phyloP scores from a whole-genome alignment of 768 basidiomycete species.

The Cytidiella melzeri region DNA sequence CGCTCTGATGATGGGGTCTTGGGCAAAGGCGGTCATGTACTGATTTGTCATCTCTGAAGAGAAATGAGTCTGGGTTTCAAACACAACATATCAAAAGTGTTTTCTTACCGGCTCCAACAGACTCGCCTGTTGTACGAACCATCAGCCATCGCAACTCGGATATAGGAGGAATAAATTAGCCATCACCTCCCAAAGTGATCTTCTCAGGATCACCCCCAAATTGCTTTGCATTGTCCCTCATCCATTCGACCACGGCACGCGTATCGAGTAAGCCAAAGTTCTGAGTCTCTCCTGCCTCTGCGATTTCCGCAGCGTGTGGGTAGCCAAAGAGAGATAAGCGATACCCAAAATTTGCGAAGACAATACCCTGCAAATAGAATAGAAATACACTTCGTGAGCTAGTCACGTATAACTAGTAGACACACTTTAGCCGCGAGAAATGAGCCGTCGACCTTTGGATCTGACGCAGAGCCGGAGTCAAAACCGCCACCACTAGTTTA shows the following conservation, averaged over 20 bases:
- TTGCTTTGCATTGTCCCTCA: slow-evolving; percentile 25
- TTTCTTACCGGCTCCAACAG: slow-evolving; percentile 17
- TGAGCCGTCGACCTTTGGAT: slow-evolving; percentile 22
- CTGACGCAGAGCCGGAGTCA: slow-evolving; percentile 18
- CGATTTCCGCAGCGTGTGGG: slow-evolving; percentile 19
- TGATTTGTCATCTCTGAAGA: slow-evolving; percentile 17
- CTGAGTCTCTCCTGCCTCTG: slow-evolving; percentile 19
- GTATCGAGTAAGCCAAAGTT: slow-evolving; percentile 23
- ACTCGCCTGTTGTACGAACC: slow-evolving; percentile 10
- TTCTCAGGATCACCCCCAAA: slow-evolving; percentile 28
- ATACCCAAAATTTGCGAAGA: slow-evolving; percentile 22
- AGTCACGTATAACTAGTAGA: no score
- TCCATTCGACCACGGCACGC: slow-evolving; percentile 27
- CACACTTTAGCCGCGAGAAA: slow-evolving; percentile 18
- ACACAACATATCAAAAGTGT: background rate
- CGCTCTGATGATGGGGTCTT: slow-evolving; percentile 18
- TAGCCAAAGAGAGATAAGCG: slow-evolving; percentile 21
- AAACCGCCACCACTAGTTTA: slow-evolving; percentile 17
- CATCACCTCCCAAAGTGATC: slow-evolving; percentile 20
- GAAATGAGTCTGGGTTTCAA: background rate
- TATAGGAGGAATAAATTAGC: background rate
- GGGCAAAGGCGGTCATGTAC: slow-evolving; percentile 18
- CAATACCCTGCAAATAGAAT: slow-evolving; percentile 11
- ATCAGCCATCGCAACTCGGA: background rate
- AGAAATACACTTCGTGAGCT: background rate